These are phyloP conservation scores for Fraxinus pennsylvanica DNA, from an alignment of 257 asterid species.

Conservation along the genomic window DNA sequence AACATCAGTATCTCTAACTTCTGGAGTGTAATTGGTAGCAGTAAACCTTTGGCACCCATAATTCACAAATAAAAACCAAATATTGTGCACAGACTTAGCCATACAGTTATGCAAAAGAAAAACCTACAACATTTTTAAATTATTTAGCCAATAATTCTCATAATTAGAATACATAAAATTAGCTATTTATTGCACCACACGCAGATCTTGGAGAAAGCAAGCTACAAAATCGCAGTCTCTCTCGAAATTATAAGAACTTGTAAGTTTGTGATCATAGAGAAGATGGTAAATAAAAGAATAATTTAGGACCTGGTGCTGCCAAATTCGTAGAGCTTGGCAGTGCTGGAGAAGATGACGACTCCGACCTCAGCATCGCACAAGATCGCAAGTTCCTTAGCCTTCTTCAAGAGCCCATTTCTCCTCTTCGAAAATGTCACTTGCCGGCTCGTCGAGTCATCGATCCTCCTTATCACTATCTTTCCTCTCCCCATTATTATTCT, in stretches of 20 bases:
- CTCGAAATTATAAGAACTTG: not conserved
- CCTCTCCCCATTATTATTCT: constrained; percentile 42
- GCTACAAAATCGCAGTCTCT: not conserved
- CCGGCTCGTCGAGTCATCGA: constrained; percentile 45
- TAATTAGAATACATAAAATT: not conserved
- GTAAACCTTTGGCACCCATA: not conserved
- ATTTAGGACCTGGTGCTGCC: constrained; percentile 31
- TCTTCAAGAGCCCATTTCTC: constrained; percentile 45
- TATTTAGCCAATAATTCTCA: not conserved
- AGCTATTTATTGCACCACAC: not conserved
- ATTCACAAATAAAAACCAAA: not conserved
- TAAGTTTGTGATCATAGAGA: not conserved
- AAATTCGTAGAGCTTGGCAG: constrained; percentile 44
- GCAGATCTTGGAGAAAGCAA: not conserved
- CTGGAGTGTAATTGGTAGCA: not conserved
- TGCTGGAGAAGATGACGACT: constrained; percentile 49
- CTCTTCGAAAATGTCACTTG: constrained; percentile 53
- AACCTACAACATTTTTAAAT: not conserved
- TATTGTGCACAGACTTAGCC: not conserved
- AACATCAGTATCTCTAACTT: not conserved
- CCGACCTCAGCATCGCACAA: constrained; percentile 49
- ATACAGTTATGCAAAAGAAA: not conserved
- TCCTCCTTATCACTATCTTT: constrained; percentile 42
- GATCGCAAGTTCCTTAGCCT: constrained; percentile 45
- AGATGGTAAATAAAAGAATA: not conserved